These are phyloP conservation scores for Sphaerulina musiva DNA, from an alignment of 2,329 filamentous ascomycete genomes.

Conservation along the genomic window DNA sequence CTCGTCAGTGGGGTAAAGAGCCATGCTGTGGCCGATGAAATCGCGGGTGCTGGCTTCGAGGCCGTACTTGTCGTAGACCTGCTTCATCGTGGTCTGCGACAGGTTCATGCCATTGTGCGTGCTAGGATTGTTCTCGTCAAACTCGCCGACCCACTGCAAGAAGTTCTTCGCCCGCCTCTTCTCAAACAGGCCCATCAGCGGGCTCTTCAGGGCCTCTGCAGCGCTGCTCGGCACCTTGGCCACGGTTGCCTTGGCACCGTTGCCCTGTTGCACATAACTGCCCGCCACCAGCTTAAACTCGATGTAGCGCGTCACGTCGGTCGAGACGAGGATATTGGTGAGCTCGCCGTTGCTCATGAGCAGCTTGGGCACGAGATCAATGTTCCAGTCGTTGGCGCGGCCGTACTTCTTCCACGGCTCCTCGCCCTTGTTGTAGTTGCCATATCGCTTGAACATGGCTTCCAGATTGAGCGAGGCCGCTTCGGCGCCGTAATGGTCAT, in stretches of 20 bases:
- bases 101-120: conserved; percentile 90
- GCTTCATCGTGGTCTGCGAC: conserved; percentile 78
- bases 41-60: conserved; percentile 84
- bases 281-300: conserved; percentile 67
- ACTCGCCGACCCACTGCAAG: conserved; percentile 88
- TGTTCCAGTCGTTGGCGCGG: conserved; percentile 96
- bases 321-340: conserved; percentile 96
- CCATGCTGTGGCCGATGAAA: conserved; percentile 98
- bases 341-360: conserved; percentile 98
- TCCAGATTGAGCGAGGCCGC: conserved; percentile 96
- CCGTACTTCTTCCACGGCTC: conserved; percentile 99
- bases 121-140: conserved; percentile 70
- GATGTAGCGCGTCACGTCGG: conserved; percentile 58
- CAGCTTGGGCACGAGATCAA: conserved; percentile 96
- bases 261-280: conserved; percentile 89
- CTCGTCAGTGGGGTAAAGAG: conserved; percentile 81
- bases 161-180: conserved; percentile 96
- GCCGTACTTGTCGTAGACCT: conserved; percentile 97
- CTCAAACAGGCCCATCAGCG: conserved; percentile 95
- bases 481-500: conserved; percentile 97
- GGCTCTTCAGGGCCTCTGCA: conserved; percentile 80
- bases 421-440: conserved; percentile 68
- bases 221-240: conserved; percentile 96
- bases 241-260: conserved; percentile 75
- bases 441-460: conserved; percentile 93